phyloP scores from a whole-genome alignment of 1,139 yeast genomes.

The Insectozyma bohioensis region DNA sequence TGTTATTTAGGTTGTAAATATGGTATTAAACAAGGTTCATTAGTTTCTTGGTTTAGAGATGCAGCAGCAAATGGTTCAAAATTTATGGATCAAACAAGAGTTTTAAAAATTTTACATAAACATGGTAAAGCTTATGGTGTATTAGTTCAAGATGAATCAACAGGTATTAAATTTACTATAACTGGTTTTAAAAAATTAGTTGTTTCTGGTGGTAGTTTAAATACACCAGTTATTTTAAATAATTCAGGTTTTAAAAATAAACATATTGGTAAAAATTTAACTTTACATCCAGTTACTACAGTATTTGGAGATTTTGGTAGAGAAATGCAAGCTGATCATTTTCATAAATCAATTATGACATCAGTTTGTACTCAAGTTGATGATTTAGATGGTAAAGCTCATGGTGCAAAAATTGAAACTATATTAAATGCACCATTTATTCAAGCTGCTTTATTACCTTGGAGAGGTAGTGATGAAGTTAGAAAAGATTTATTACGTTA shows the following conservation, averaged over 20 bases:
- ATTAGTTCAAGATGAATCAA: slow-evolving; percentile 29
- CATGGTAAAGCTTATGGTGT: slow-evolving; percentile 49
- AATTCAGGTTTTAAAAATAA: slow-evolving; percentile 54
- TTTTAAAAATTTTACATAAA: slow-evolving; percentile 37
- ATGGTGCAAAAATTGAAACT: slow-evolving; percentile 59
- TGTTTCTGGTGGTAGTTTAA: slow-evolving; percentile 50
- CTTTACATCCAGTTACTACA: slow-evolving; percentile 51
- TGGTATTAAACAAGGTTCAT: slow-evolving; percentile 58
- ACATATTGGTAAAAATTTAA: slow-evolving; percentile 54
- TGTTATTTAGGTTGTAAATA: slow-evolving; percentile 55
- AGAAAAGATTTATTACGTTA: slow-evolving; percentile 39
- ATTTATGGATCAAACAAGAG: slow-evolving; percentile 50
- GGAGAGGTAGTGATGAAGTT: slow-evolving; percentile 37
- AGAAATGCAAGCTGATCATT: slow-evolving; percentile 35
- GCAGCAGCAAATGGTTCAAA: slow-evolving; percentile 51
- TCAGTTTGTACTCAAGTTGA: slow-evolving; percentile 50
- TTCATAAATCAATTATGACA: slow-evolving; percentile 50
- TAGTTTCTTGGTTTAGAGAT: slow-evolving; percentile 52
- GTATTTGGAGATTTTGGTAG: slow-evolving; percentile 45
- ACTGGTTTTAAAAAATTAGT: slow-evolving; percentile 49
- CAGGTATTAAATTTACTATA: slow-evolving; percentile 35
- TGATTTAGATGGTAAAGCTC: slow-evolving; percentile 55
- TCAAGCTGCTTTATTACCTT: slow-evolving; percentile 42
- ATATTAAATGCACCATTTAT: slow-evolving; percentile 48
- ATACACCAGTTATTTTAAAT: slow-evolving; percentile 52